Evolutionary conservation across 2,329 filamentous ascomycete species (phyloP), one percentile per base, ranked within the genome.

Genomic region (Ceratocystis variospora): DNA sequence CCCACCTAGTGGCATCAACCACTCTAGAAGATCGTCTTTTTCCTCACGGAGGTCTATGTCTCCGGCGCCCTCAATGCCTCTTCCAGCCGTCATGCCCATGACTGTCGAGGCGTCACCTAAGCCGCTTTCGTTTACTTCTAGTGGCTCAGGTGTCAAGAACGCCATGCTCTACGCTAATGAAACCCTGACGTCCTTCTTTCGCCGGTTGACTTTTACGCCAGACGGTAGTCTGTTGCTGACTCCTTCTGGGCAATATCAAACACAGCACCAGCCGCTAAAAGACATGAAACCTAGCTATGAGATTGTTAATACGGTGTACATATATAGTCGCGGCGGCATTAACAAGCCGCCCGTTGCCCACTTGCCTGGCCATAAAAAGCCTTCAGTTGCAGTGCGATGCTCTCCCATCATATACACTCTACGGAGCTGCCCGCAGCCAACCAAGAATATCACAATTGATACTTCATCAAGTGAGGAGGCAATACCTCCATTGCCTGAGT

Each of bases 321-420:
- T 99, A 65, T 99, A 99, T 75, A 96, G 93, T 0, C 83, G 94
- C 71, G 94, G 92, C 37, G 94, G 94, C 28, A 90, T 99, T 73
- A 97, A 96, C 77, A 96, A 95, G 74, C 91, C 94, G 1, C 94
- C 94, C 1, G 88, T 97, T 67, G 91, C 93, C 5, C 94, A 97
- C 76, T 81, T 99, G 5, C 94, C 94, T 0, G 94, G 94, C 1
- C 93, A 97, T 76, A 99, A 96, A 79, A 99, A 99, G 75, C 94
- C 94, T 0, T 97, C 94, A 0, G 90, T 99, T 10, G 94, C 92
- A 1, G 90, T 99, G 68, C 90, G 90, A 73, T 99, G 94, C 74
- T 99, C 93, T 15, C 94, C 94, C 0, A 77, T 96, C 28, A 87
- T 89, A 71, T 99, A 97, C 76, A 90, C 87, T 0, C 79, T 95